A percentile compares a stretch with the other conserved stretches of the same genome.
These are phyloP conservation scores for Termitomyces sp. DNA, from an alignment of 768 basidiomycete genomes.

Conservation along the genomic window DNA sequence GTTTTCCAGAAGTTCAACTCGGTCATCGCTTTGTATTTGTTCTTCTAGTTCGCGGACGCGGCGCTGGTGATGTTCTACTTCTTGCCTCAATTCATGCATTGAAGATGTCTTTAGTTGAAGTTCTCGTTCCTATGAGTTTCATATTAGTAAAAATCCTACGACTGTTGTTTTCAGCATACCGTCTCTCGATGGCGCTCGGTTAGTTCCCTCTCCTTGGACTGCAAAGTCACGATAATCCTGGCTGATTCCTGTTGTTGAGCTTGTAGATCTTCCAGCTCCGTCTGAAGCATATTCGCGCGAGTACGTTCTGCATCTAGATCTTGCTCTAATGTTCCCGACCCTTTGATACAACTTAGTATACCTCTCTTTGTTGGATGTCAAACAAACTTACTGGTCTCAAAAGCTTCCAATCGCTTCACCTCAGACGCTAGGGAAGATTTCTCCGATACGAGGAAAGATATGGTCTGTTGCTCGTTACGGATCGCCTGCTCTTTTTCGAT, in stretches of 20 bases:
- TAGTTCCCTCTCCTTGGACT: slow-evolving; percentile 49
- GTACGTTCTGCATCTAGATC: slow-evolving; percentile 36
- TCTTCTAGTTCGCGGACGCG: slow-evolving; percentile 71
- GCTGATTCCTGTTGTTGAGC: slow-evolving; percentile 29
- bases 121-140: slow-evolving; percentile 63
- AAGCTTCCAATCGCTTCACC: slow-evolving; percentile 48
- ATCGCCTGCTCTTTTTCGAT: slow-evolving; percentile 27
- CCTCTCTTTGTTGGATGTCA: neutral
- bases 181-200: slow-evolving; percentile 49
- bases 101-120: slow-evolving; percentile 57
- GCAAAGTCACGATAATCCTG: slow-evolving; percentile 33
- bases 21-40: slow-evolving; percentile 79
- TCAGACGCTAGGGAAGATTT: slow-evolving; percentile 57
- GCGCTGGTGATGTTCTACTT: slow-evolving; percentile 49
- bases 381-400: slow-evolving; percentile 52
- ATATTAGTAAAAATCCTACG: neutral
- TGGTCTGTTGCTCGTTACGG: slow-evolving; percentile 65
- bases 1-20: slow-evolving; percentile 65
- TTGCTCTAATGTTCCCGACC: slow-evolving; percentile 34
- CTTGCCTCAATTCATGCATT: slow-evolving; percentile 43
- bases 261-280: slow-evolving; percentile 38
- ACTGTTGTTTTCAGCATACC: slow-evolving; percentile 22
- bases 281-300: slow-evolving; percentile 32
- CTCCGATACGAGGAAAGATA: slow-evolving; percentile 71
- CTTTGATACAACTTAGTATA: slow-evolving; percentile 23